Evolutionary conservation across 2,329 filamentous ascomycete species (phyloP), one percentile per base, ranked within the genome.

Genomic region (Pyrenophora seminiperda): DNA sequence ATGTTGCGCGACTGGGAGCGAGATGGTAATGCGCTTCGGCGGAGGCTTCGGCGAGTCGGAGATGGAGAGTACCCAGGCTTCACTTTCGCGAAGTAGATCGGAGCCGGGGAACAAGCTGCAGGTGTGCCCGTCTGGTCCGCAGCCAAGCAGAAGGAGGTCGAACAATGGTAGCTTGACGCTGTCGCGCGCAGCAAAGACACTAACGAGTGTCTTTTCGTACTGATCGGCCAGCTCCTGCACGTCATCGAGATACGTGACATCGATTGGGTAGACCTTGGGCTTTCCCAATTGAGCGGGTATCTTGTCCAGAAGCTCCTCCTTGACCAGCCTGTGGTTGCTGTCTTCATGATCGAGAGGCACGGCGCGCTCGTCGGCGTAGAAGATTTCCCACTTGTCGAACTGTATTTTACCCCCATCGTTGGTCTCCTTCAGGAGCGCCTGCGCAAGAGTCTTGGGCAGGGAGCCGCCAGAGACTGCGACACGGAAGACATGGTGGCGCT

Each of bases 341-440:
- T 99, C 93, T 60, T 85, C 82, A 76, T 97, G 88, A 74, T 94
- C 87, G 62, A 97, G 86, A 17, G 94, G 89, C 44, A 97, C 94
- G 63, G 90, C 90, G 68, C 94, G 90, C 81, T 99, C 94, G 73
- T 99, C 94, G 70, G 93, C 93, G 75, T 97, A 97, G 82, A 97
- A 99, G 70, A 99, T 90, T 68, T 97, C 90, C 94, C 94, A 99
- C 74, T 90, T 91, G 71, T 82, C 79, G 76, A 95, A 96, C 65
- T 88, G 80, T 61, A 92, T 76, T 3, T 78, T 81, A 69, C 91
- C 89, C 48, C 86, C 77, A 29, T 70, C 61, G 30, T 71, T 74
- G 40, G 76, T 79, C 53, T 78, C 74, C 15, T 83, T 70, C 19
- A 97, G 84, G 9, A 97, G 84, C 7, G 91, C 91, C 73, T 90